These are phyloP conservation scores for Hanseniaspora nectarophila DNA, from an alignment of 805 yeast species.

Conservation along the genomic window DNA sequence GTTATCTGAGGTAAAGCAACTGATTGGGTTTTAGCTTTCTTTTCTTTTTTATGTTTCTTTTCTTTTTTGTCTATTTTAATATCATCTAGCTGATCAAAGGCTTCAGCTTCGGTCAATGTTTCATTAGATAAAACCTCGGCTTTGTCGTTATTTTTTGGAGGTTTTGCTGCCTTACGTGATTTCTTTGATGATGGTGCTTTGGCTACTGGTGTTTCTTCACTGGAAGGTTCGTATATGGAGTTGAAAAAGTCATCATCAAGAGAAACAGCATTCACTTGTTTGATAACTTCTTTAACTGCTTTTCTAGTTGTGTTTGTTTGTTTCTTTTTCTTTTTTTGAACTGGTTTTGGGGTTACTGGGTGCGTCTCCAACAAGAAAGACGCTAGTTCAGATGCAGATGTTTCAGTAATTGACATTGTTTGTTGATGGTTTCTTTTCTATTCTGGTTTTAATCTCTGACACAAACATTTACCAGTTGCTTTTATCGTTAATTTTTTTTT, in stretches of 20 bases:
- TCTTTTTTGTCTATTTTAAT: not conserved
- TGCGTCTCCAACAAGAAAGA: constrained; percentile 7
- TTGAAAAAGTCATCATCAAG: not conserved
- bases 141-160: not conserved
- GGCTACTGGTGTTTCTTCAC: not conserved
- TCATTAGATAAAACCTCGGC: not conserved
- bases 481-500: too few species aligned
- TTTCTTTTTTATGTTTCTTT: not conserved
- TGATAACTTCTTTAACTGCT: not conserved
- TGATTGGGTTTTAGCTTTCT: not conserved
- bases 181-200: not conserved
- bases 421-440: not conserved
- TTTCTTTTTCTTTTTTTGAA: not conserved
- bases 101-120: not conserved
- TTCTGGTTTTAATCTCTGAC: not conserved
- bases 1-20: not conserved
- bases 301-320: not conserved
- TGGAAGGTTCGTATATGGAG: not conserved
- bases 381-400: constrained; percentile 8
- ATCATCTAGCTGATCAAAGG: not conserved
- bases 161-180: not conserved
- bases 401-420: not conserved
- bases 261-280: not conserved
- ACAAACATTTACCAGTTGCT: too few species aligned
- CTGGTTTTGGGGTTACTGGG: not conserved